Conservation (phyloP, 352 stramenopile species). For the Phytophthora rubi region DNA sequence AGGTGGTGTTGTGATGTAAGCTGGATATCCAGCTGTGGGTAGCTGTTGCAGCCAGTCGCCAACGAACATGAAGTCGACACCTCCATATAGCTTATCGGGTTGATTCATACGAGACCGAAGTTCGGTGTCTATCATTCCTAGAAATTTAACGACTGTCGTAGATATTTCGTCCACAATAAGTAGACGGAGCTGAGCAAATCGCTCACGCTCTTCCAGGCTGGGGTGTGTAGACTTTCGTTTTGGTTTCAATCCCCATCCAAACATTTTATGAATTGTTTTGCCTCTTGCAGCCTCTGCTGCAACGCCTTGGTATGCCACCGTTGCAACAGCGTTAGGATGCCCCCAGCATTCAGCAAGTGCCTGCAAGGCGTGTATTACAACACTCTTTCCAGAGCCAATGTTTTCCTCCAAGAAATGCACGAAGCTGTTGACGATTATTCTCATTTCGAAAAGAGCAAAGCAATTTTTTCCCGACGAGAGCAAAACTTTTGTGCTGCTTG, state of each 20-base stretch:
- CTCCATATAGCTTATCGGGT: no score
- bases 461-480: background rate
- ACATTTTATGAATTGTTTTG: constrained; percentile 10
- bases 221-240: background rate
- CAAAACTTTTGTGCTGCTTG: constrained; percentile 6
- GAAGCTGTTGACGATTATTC: background rate
- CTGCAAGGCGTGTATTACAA: background rate
- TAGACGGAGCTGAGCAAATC: constrained; percentile 6
- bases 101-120: no score
- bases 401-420: constrained; percentile 10
- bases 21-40: background rate
- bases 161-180: constrained; percentile 12
- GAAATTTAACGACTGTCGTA: constrained; percentile 9
- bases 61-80: no score
- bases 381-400: constrained; percentile 1
- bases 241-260: constrained; percentile 8
- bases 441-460: constrained; percentile 3
- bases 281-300: background rate
- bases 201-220: constrained; percentile 1
- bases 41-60: no score
- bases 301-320: constrained; percentile 2
- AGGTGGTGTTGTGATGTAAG: background rate
- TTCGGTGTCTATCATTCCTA: no score
- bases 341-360: background rate
- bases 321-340: constrained; percentile 5